Percentiles rank a stretch among this genome's conserved stretches.
Evolutionary conservation across 2,329 filamentous ascomycete species (phyloP).

Genomic region (Trichoderma harzianum): DNA sequence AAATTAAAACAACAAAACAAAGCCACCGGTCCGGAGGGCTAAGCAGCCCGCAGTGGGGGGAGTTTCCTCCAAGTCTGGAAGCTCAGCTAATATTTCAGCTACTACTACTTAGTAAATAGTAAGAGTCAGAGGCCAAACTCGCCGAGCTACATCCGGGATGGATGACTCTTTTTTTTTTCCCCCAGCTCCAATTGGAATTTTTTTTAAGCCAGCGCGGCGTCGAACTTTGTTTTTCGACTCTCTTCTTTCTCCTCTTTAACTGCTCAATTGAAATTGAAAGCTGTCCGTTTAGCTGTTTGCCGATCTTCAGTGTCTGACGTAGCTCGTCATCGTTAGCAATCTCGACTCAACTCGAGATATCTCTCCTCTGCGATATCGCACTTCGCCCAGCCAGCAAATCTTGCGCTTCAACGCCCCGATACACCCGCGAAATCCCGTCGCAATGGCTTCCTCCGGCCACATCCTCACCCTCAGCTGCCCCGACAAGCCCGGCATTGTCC

Average conservation of each 20-base stretch:
- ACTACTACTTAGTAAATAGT: not conserved
- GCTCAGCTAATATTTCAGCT: not conserved
- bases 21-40: not conserved
- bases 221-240: not conserved
- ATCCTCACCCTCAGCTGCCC: conserved; percentile 81
- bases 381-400: not conserved
- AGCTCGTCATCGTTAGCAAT: not conserved
- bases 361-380: not conserved
- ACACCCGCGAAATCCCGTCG: not conserved
- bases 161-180: not conserved
- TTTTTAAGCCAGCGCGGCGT: not conserved
- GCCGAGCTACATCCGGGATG: conserved; percentile 2
- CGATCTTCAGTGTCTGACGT: not conserved
- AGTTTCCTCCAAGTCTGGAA: not conserved
- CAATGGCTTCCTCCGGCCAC: conserved; percentile 44
- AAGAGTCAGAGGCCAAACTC: conserved; percentile 8
- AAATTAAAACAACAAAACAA: not conserved
- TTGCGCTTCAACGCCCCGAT: not conserved
- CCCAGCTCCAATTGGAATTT: not conserved
- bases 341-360: conserved; percentile 16
- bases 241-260: not conserved
- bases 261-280: not conserved
- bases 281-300: not conserved
- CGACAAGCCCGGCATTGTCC: conserved; percentile 80
- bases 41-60: conserved; percentile 1